A percentile compares a stretch with the other conserved stretches of the same genome.
Evolutionary conservation across 2,329 filamentous ascomycete species (phyloP).

Genomic region (Cyanodermella asteris): DNA sequence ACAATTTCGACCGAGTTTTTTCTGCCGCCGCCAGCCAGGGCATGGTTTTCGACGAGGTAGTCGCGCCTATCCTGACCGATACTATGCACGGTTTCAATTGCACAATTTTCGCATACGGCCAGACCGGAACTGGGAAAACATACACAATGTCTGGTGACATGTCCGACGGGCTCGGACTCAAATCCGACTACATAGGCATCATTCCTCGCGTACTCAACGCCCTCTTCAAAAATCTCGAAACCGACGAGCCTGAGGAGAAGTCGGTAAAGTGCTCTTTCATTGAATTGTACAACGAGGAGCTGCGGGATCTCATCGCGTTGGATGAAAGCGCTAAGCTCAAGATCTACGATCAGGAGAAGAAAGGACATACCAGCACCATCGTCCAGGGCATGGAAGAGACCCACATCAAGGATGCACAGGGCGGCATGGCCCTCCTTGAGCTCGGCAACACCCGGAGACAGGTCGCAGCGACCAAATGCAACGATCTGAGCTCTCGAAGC

Average conservation of each 20-base stretch:
- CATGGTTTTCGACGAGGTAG: conserved; percentile 89
- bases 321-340: conserved; percentile 79
- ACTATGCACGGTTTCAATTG: conserved; percentile 92
- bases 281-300: conserved; percentile 92
- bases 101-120: conserved; percentile 95
- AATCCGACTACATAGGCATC: conserved; percentile 83
- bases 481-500: conserved; percentile 88
- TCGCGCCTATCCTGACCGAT: conserved; percentile 80
- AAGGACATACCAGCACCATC: conserved; percentile 63
- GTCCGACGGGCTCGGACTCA: conserved; percentile 60
- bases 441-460: conserved; percentile 82
- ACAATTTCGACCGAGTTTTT: conserved; percentile 93
- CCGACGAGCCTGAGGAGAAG: conserved; percentile 57
- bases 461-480: conserved; percentile 99
- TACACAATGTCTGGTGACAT: conserved; percentile 99
- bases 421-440: conserved; percentile 75
- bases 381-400: conserved; percentile 97
- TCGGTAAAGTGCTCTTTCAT: conserved; percentile 97
- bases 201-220: conserved; percentile 78
- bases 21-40: conserved; percentile 82
- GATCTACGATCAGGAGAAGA: conserved; percentile 74
- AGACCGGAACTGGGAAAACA: conserved; percentile 94
- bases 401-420: conserved; percentile 64
- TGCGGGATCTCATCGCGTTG: conserved; percentile 64
- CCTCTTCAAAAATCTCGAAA: conserved; percentile 66